Percentiles rank a stretch among this genome's conserved stretches.
These are phyloP conservation scores for Blepharisma japonicum DNA, from an alignment of 73 alveolate genomes.

Conservation along the genomic window DNA sequence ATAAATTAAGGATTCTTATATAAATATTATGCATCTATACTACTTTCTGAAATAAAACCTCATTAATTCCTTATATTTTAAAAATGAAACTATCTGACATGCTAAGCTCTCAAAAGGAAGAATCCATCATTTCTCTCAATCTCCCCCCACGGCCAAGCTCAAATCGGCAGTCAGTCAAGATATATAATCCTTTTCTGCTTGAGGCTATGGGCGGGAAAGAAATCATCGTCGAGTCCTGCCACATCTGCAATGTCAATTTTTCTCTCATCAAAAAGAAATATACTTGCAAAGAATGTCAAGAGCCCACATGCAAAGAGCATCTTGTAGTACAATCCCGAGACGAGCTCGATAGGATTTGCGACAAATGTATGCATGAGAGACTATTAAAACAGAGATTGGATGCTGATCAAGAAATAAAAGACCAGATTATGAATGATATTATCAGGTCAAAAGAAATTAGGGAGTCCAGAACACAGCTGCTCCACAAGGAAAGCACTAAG, in stretches of 20 bases:
- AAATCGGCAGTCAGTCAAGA: too few relatives aligned
- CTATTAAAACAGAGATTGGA: not conserved
- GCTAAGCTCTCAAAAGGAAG: too few relatives aligned
- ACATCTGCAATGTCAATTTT: not conserved
- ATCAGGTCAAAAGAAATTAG: not conserved
- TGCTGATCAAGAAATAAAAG: not conserved
- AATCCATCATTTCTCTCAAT: too few relatives aligned
- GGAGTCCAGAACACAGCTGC: conserved; percentile 11
- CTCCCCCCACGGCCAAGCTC: too few relatives aligned
- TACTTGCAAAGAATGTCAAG: conserved; percentile 16
- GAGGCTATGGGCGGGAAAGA: too few relatives aligned
- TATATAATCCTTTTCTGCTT: too few relatives aligned
- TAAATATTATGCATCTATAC: too few relatives aligned
- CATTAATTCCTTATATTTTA: too few relatives aligned
- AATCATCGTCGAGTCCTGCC: not conserved
- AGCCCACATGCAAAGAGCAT: conserved; percentile 2
- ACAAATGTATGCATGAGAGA: conserved; percentile 1
- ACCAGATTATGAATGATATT: conserved; percentile 1
- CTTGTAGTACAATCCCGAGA: not conserved
- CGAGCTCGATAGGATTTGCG: conserved; percentile 8
- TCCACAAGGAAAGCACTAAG: not conserved
- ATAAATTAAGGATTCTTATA: too few relatives aligned
- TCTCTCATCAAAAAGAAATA: conserved; percentile 11
- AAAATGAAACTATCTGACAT: too few relatives aligned
- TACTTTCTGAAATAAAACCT: too few relatives aligned